Evolutionary conservation across 352 stramenopile species (phyloP).

Genomic region (Saprolegnia diclina): DNA sequence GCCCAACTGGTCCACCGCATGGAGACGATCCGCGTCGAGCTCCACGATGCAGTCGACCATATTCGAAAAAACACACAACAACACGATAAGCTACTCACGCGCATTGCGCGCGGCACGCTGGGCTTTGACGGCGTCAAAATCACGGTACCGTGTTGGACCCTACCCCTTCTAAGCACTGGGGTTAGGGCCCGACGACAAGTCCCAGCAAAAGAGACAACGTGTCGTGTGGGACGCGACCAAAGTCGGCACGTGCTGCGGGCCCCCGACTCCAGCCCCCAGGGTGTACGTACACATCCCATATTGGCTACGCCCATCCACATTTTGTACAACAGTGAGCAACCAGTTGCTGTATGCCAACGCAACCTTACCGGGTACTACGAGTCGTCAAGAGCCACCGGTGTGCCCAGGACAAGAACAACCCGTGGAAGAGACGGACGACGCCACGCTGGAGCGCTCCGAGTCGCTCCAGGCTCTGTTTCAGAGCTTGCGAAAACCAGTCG

Average conservation of each 20-base stretch:
- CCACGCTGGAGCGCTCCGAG: too few species aligned
- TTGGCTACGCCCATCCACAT: too few species aligned
- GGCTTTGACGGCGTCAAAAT: constrained; percentile 18
- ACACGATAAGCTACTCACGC: constrained; percentile 13
- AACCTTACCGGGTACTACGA: not conserved
- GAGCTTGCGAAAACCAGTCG: not conserved
- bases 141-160: not conserved
- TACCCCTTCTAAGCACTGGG: too few species aligned
- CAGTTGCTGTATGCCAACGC: constrained; percentile 6
- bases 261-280: not conserved
- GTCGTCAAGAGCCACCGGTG: not conserved
- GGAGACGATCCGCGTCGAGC: constrained; percentile 16
- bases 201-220: too few species aligned
- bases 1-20: constrained; percentile 13
- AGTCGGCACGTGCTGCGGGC: not conserved
- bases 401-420: not conserved
- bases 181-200: too few species aligned
- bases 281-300: not conserved
- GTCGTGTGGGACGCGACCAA: not conserved
- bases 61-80: constrained; percentile 2
- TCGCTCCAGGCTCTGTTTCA: not conserved
- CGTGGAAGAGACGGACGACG: not conserved
- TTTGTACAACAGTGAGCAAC: not conserved
- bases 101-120: constrained; percentile 7
- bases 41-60: constrained; percentile 16